These are phyloP conservation scores for Blastobotrys buckinghamii DNA, from an alignment of 1,139 yeast genomes.

Conservation along the genomic window DNA sequence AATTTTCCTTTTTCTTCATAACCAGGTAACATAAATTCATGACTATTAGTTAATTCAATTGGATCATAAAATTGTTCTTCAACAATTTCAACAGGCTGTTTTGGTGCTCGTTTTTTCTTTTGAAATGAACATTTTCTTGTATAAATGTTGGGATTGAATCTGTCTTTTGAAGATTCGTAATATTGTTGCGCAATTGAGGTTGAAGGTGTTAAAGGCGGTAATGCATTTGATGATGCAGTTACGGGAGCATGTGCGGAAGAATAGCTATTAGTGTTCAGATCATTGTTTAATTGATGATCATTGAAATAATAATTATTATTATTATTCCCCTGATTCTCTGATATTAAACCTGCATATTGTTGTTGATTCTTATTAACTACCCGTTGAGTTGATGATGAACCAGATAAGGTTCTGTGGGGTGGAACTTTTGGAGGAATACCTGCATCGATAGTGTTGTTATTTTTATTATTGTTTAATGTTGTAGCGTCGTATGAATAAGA, in stretches of 20 bases:
- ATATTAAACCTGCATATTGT: slow-evolving; percentile 1
- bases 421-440: slow-evolving; percentile 30
- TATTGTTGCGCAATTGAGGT: neutral
- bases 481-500: neutral
- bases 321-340: neutral
- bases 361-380: neutral
- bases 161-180: neutral
- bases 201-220: too few relatives aligned
- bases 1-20: slow-evolving; percentile 23
- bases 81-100: neutral
- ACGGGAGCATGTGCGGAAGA: neutral
- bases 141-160: slow-evolving; percentile 16
- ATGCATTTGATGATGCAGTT: too few relatives aligned
- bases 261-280: too few relatives aligned
- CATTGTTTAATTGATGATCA: neutral
- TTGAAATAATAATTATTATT: neutral
- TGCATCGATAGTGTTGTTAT: slow-evolving; percentile 17
- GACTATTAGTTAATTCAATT: neutral
- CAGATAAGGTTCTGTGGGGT: slow-evolving; percentile 19
- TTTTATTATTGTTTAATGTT: neutral
- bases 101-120: neutral
- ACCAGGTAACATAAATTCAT: slow-evolving; percentile 25
- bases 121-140: slow-evolving; percentile 25
- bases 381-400: slow-evolving; percentile 1
- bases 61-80: neutral